phyloP scores from a whole-genome alignment of 768 basidiomycete species.

The Roridomyces roridus region DNA sequence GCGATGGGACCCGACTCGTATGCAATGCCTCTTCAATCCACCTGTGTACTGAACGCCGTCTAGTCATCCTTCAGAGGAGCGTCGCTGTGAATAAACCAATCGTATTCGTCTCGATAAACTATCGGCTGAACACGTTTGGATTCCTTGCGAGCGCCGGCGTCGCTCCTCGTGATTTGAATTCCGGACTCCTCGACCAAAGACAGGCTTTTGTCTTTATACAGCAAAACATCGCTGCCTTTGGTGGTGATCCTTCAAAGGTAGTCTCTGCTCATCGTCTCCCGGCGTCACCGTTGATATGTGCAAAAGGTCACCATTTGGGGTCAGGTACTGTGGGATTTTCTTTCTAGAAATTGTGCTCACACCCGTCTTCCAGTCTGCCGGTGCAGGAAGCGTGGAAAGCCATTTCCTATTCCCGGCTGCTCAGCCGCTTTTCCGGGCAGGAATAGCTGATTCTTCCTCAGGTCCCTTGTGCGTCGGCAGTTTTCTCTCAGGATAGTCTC shows the following conservation, averaged over 20 bases:
- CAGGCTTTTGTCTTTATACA: slow-evolving; percentile 65
- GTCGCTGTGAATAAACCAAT: slow-evolving; percentile 54
- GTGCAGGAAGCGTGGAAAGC: slow-evolving; percentile 55
- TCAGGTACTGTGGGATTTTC: slow-evolving; percentile 37
- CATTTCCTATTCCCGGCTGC: slow-evolving; percentile 51
- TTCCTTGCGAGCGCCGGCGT: slow-evolving; percentile 50
- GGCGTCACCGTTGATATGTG: background rate
- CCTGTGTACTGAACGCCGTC: background rate
- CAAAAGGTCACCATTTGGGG: slow-evolving; percentile 62
- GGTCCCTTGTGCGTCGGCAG: slow-evolving; percentile 57
- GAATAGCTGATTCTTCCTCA: slow-evolving; percentile 56
- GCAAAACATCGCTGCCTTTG: slow-evolving; percentile 69
- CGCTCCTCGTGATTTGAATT: slow-evolving; percentile 57
- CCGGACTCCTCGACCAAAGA: slow-evolving; percentile 65
- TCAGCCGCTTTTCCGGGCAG: slow-evolving; percentile 53
- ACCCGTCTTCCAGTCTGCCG: slow-evolving; percentile 47
- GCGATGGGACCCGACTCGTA: slow-evolving; percentile 55
- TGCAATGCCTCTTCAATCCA: background rate
- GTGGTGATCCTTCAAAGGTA: slow-evolving; percentile 65
- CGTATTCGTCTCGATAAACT: slow-evolving; percentile 65
- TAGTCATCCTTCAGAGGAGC: slow-evolving; percentile 58
- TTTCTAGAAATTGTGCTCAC: background rate
- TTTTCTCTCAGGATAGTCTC: background rate
- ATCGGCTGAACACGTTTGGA: slow-evolving; percentile 63
- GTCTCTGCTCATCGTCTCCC: too few species aligned